Evolutionary conservation across 140 eudicot genomes (phyloP), one percentile per base, ranked within the genome.

Genomic region (Oenanthe javanica): DNA sequence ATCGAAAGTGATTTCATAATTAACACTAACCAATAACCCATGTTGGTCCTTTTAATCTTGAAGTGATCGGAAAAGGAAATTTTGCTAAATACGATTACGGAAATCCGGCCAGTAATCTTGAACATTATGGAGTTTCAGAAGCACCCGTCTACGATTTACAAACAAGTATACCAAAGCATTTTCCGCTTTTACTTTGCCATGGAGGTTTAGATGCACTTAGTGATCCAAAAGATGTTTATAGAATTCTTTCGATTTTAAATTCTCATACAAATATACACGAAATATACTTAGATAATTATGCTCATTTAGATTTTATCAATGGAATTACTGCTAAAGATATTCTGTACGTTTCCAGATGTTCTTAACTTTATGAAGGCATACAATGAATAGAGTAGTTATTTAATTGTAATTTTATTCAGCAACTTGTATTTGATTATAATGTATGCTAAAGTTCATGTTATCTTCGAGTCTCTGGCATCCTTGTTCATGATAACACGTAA

Each of bases 51-150:
- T 13, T 54, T 12, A 67, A 12, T 67, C 9, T 67, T 31, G n/a
- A 4, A 67, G 74, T 19, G 15, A 3, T 2, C 5, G 4, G 47
- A 36, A 36, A 9, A 0, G 74, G 74, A 36, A 9, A 4, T 5
- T 67, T 67, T 36, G n/a, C n/a, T 27, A 67, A 67, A 67, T 67
- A 67, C 36, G 74, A 67, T 67, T 67, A 67, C 4, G 74, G 47
- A 31, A 67, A 67, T 67, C 74, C 47, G 4, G n/a, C n/a, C 1
- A 36, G n/a, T 27, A 67, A 67, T 67, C 5, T 67, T 21, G 46
- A 67, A 36, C 47, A 67, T 14, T 67, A 67, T 6, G 74, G 74
- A 67, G 46, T 36, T 31, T 45, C 74, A 12, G 46, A 31, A 36
- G 74, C 74, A 23, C 74, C 47, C 3, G 0, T 67, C 4, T 67